phyloP scores from a whole-genome alignment of 169 alveolate species.

The Perkinsus marinus region DNA sequence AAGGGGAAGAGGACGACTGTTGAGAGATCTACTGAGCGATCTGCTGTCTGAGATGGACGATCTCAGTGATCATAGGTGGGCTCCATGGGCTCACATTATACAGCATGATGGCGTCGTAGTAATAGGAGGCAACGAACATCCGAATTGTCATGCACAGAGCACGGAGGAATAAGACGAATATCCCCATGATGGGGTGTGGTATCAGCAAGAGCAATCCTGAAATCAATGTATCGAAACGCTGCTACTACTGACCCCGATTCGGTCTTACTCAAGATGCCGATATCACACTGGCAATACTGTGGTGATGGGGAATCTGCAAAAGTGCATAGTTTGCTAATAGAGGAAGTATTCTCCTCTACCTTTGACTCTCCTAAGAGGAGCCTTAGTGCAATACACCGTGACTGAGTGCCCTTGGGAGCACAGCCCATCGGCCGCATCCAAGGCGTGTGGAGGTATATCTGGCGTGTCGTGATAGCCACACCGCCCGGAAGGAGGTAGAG shows the following conservation, averaged over 20 bases:
- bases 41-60: not conserved
- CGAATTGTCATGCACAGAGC: not conserved
- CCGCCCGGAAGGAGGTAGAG: not conserved
- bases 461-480: not conserved
- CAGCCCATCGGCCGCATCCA: not conserved
- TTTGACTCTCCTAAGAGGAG: not conserved
- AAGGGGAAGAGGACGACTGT: not conserved
- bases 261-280: not conserved
- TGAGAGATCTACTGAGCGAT: not conserved
- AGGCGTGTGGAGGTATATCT: not conserved
- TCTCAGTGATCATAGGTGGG: not conserved
- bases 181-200: not conserved
- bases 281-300: not conserved
- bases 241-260: not conserved
- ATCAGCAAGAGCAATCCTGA: not conserved
- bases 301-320: not conserved
- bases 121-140: not conserved
- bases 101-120: not conserved
- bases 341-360: not conserved
- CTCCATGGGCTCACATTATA: not conserved
- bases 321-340: not conserved
- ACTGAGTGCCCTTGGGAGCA: not conserved
- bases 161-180: not conserved
- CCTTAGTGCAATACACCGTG: not conserved
- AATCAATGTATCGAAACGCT: not conserved